A percentile compares a stretch with the other conserved stretches of the same genome.
Evolutionary conservation across 495 filamentous ascomycete genomes (phyloP).

Genomic region (Trichoderma reesei): DNA sequence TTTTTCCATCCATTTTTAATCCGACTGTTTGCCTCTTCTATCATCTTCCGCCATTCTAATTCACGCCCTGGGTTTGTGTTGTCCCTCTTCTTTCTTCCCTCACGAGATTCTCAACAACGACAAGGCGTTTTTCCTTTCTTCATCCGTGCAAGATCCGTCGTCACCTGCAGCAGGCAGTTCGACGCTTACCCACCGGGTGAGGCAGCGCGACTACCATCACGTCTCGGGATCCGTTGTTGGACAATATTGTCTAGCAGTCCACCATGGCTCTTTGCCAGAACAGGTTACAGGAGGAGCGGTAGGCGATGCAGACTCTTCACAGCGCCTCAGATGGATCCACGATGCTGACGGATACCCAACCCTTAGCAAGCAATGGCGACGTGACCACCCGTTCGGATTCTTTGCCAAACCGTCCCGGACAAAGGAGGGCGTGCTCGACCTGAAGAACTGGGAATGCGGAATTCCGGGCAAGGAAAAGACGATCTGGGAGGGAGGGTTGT

Average conservation of each 20-base stretch:
- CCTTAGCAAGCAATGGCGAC: slow-evolving; percentile 85
- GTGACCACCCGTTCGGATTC: slow-evolving; percentile 96
- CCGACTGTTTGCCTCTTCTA: too few species aligned
- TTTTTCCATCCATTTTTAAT: not conserved
- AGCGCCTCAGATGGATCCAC: not conserved
- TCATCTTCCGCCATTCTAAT: not conserved
- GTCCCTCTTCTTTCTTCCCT: not conserved
- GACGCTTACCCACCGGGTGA: not conserved
- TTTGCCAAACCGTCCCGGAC: slow-evolving; percentile 81
- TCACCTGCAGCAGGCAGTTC: not conserved
- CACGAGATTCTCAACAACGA: not conserved
- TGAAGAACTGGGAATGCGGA: slow-evolving; percentile 94
- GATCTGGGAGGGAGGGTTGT: slow-evolving; percentile 90
- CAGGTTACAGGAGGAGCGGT: slow-evolving; percentile 87
- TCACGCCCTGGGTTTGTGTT: not conserved
- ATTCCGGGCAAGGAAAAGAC: slow-evolving; percentile 94
- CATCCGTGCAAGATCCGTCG: not conserved
- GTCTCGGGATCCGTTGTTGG: slow-evolving; percentile 7
- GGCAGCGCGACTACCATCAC: not conserved
- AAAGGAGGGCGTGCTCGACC: slow-evolving; percentile 68
- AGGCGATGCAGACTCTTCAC: slow-evolving; percentile 18
- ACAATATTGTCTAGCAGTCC: slow-evolving; percentile 4
- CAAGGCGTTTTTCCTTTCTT: not conserved
- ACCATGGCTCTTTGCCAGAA: slow-evolving; percentile 82
- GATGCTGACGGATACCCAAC: not conserved